phyloP scores from a whole-genome alignment of 2,329 filamentous ascomycete genomes.

The Diplocarpon rosae region DNA sequence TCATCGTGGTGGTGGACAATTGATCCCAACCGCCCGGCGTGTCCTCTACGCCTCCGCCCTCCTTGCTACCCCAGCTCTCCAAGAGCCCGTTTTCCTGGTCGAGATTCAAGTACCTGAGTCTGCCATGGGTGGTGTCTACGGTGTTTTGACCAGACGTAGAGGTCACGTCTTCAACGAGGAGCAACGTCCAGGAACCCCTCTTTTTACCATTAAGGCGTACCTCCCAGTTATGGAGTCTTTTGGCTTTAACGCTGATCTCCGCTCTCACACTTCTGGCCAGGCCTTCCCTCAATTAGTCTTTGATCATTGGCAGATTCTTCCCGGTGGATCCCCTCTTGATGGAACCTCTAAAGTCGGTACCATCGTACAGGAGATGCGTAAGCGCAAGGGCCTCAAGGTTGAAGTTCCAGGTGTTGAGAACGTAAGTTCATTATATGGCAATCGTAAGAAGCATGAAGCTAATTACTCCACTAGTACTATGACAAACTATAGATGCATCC shows the following conservation, averaged over 20 bases:
- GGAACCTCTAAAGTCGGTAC: constrained; percentile 67
- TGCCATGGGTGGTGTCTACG: constrained; percentile 99
- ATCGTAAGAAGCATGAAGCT: constrained; percentile 22
- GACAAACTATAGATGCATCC: constrained; percentile 76
- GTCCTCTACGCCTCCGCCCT: constrained; percentile 90
- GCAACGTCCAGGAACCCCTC: constrained; percentile 95
- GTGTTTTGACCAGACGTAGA: constrained; percentile 93
- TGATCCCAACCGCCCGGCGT: constrained; percentile 96
- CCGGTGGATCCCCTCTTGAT: constrained; percentile 88
- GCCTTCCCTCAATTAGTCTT: constrained; percentile 99
- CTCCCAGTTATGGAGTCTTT: constrained; percentile 95
- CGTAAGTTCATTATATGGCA: constrained; percentile 49
- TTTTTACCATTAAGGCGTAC: constrained; percentile 99
- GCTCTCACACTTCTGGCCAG: constrained; percentile 86
- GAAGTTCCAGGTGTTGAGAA: constrained; percentile 88
- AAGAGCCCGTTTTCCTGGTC: constrained; percentile 97
- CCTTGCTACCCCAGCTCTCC: constrained; percentile 80
- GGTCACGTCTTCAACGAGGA: constrained; percentile 99
- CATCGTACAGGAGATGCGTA: constrained; percentile 82
- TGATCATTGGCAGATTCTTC: constrained; percentile 95
- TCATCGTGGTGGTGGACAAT: constrained; percentile 97
- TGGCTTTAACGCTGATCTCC: constrained; percentile 97
- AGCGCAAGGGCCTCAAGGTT: constrained; percentile 99
- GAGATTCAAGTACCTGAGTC: constrained; percentile 98
- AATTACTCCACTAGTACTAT: constrained; percentile 64